phyloP scores from a whole-genome alignment of 441 rosid genomes.

The Eutrema salsugineum region DNA sequence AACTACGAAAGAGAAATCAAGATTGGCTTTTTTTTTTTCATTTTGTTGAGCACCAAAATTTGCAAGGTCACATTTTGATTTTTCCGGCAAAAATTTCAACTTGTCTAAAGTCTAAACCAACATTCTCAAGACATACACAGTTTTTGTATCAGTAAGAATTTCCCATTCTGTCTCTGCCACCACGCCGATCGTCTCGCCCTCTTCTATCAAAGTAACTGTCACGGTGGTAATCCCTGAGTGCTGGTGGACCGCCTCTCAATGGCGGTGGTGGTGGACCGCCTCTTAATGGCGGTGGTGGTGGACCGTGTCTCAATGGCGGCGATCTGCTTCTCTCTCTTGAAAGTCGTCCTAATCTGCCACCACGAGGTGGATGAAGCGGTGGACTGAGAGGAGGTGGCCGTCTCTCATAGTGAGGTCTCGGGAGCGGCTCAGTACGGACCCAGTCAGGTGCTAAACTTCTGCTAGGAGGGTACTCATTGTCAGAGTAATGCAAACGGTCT shows the following conservation, averaged over 20 bases:
- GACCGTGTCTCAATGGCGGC: constrained; percentile 52
- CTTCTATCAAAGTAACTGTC: constrained; percentile 54
- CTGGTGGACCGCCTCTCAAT: constrained; percentile 40
- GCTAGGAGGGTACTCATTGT: constrained; percentile 49
- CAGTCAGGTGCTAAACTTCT: constrained; percentile 54
- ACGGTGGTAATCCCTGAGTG: constrained; percentile 49
- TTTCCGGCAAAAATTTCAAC: background rate
- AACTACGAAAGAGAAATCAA: background rate
- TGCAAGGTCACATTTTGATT: constrained; percentile 1
- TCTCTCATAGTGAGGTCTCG: constrained; percentile 57
- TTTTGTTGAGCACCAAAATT: background rate
- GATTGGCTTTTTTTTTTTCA: background rate
- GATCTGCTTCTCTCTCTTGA: constrained; percentile 85
- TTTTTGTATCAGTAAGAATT: constrained; percentile 41
- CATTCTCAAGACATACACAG: constrained; percentile 6
- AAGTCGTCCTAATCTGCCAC: constrained; percentile 59
- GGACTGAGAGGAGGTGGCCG: constrained; percentile 48
- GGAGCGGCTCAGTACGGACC: constrained; percentile 48
- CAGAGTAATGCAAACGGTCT: constrained; percentile 50
- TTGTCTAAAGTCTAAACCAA: constrained; percentile 25
- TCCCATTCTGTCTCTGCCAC: constrained; percentile 51
- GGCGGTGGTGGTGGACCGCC: constrained; percentile 37
- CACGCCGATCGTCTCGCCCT: constrained; percentile 56
- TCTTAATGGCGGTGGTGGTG: constrained; percentile 49
- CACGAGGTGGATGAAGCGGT: constrained; percentile 36